Evolutionary conservation across 305 asterid species (phyloP).

Genomic region (Fraxinus paxiana): DNA sequence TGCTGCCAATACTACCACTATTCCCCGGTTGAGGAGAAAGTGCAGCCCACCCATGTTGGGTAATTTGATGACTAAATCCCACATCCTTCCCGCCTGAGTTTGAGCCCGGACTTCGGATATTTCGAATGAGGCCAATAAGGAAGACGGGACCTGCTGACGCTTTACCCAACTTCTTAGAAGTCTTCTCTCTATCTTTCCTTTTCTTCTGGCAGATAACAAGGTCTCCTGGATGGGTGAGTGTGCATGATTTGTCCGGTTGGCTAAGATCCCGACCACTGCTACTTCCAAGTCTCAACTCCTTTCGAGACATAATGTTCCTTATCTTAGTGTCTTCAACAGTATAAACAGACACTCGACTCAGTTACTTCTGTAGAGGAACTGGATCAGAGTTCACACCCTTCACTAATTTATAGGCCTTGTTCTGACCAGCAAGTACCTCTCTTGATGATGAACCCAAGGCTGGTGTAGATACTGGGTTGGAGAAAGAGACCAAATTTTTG

Average conservation of each 20-base stretch:
- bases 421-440: conserved; percentile 41
- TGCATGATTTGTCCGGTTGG: conserved; percentile 49
- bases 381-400: conserved; percentile 51
- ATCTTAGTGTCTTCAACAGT: conserved; percentile 41
- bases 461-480: conserved; percentile 36
- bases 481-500: conserved; percentile 57
- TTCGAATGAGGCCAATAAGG: conserved; percentile 55
- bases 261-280: conserved; percentile 43
- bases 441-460: conserved; percentile 58
- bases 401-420: conserved; percentile 51
- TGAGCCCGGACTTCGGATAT: conserved; percentile 50
- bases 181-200: conserved; percentile 85
- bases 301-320: conserved; percentile 41
- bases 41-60: conserved; percentile 50
- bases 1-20: conserved; percentile 38
- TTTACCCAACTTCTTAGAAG: conserved; percentile 45
- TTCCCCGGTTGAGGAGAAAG: conserved; percentile 60
- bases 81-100: conserved; percentile 40
- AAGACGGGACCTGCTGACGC: conserved; percentile 63
- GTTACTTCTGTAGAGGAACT: conserved; percentile 55
- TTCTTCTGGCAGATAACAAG: conserved; percentile 93
- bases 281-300: conserved; percentile 46
- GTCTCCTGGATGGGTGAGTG: conserved; percentile 82
- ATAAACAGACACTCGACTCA: conserved; percentile 44
- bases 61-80: conserved; percentile 45